Percentiles rank a stretch among this genome's conserved stretches.
Conservation (phyloP, 164 flowering plant genomes). For the Vitis labrusca region DNA sequence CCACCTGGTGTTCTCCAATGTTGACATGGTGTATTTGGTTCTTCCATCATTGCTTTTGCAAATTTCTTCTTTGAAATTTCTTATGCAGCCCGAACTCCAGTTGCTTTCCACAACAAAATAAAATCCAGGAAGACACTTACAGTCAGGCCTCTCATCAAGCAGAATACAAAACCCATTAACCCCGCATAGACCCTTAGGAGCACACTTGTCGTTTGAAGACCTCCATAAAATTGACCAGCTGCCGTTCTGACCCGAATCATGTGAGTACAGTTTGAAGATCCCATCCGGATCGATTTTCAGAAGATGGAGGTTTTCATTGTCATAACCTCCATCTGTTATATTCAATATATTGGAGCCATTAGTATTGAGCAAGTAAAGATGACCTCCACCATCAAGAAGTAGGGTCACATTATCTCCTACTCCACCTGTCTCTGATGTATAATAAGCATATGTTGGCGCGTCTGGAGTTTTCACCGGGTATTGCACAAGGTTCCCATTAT, state of each 20-base stretch:
- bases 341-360: too few species aligned
- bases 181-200: not conserved
- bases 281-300: too few species aligned
- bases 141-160: not conserved
- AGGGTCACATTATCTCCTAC: not conserved
- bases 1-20: not conserved
- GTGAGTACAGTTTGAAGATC: too few species aligned
- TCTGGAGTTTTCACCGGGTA: not conserved
- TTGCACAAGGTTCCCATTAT: not conserved
- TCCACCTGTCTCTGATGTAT: not conserved
- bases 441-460: not conserved
- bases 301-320: too few species aligned
- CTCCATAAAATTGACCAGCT: constrained; percentile 1
- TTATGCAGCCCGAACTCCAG: too few species aligned
- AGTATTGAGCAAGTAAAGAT: too few species aligned
- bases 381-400: not conserved
- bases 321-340: too few species aligned
- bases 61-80: not conserved
- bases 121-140: not conserved
- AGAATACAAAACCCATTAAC: not conserved
- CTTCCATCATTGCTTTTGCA: not conserved
- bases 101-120: too few species aligned
- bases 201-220: not conserved
- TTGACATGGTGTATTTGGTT: not conserved
- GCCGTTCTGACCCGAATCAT: too few species aligned